phyloP scores from a whole-genome alignment of 2,329 filamentous ascomycete genomes.

The Exophiala alcalophila region DNA sequence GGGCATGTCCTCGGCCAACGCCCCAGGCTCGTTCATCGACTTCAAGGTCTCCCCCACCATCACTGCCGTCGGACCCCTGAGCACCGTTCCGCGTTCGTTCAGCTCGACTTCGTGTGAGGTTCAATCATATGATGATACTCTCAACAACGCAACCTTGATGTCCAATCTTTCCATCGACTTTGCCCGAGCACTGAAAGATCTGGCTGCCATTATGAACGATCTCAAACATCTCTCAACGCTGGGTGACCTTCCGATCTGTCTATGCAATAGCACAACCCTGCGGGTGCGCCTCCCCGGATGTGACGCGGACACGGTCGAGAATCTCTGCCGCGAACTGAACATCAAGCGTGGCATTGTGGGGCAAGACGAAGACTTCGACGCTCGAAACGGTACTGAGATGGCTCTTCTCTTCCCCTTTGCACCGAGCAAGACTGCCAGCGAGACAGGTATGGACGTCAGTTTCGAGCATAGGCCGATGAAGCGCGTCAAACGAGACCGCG shows the following conservation, averaged over 20 bases:
- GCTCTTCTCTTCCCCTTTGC: conserved; percentile 86
- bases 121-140: conserved; percentile 53
- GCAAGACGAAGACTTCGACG: conserved; percentile 75
- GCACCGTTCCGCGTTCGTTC: conserved; percentile 33
- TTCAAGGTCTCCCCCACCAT: conserved; percentile 86
- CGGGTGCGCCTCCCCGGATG: conserved; percentile 89
- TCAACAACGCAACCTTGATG: conserved; percentile 80
- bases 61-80: conserved; percentile 76
- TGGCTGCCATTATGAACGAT: conserved; percentile 75
- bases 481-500: conserved; percentile 38
- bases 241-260: conserved; percentile 77
- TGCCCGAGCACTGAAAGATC: conserved; percentile 77
- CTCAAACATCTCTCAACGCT: conserved; percentile 71
- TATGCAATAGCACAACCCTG: conserved; percentile 65
- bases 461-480: conserved; percentile 34
- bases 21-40: conserved; percentile 78
- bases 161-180: conserved; percentile 86
- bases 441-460: conserved; percentile 42
- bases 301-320: conserved; percentile 76
- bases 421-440: conserved; percentile 54
- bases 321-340: conserved; percentile 81
- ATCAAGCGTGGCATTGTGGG: conserved; percentile 73
- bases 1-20: conserved; percentile 45
- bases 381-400: conserved; percentile 64
- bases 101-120: conserved; percentile 36